Percentiles rank a stretch among this genome's conserved stretches.
Evolutionary conservation across 345 rosid genomes (phyloP).

Genomic region (Luvunga scandens): DNA sequence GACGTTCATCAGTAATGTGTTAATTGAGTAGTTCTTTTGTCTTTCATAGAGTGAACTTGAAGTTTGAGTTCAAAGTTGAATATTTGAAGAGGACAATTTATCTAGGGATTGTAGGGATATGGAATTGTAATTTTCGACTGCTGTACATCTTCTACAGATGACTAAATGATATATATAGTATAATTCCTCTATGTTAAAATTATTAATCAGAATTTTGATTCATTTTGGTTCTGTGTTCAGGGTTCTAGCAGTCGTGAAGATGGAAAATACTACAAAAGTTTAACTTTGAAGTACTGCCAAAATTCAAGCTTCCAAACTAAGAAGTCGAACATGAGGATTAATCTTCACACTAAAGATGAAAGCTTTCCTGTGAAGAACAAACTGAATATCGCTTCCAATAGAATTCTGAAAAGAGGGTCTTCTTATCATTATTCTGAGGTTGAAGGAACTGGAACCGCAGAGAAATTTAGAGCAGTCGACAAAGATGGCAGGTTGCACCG

Average conservation of each 20-base stretch:
- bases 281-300: slow-evolving; percentile 29
- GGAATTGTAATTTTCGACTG: neutral
- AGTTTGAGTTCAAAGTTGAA: slow-evolving; percentile 4
- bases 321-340: slow-evolving; percentile 14
- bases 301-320: slow-evolving; percentile 28
- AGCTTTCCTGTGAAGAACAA: slow-evolving; percentile 27
- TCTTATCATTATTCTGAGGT: slow-evolving; percentile 19
- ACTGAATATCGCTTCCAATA: slow-evolving; percentile 32
- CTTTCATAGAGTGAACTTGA: neutral
- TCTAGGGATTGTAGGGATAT: neutral
- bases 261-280: slow-evolving; percentile 20
- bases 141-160: neutral
- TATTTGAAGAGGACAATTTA: neutral
- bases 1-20: neutral
- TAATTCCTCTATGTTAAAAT: neutral
- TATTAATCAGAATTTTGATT: slow-evolving; percentile 13
- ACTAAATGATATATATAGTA: neutral
- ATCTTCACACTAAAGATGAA: slow-evolving; percentile 24
- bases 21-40: neutral
- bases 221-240: slow-evolving; percentile 28
- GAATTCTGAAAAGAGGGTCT: slow-evolving; percentile 38
- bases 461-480: slow-evolving; percentile 35
- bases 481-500: slow-evolving; percentile 26
- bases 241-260: slow-evolving; percentile 30
- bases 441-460: slow-evolving; percentile 24